Percentiles rank a stretch among this genome's conserved stretches.
Evolutionary conservation across 257 asterid species (phyloP).

Genomic region (Solanum tarijense): DNA sequence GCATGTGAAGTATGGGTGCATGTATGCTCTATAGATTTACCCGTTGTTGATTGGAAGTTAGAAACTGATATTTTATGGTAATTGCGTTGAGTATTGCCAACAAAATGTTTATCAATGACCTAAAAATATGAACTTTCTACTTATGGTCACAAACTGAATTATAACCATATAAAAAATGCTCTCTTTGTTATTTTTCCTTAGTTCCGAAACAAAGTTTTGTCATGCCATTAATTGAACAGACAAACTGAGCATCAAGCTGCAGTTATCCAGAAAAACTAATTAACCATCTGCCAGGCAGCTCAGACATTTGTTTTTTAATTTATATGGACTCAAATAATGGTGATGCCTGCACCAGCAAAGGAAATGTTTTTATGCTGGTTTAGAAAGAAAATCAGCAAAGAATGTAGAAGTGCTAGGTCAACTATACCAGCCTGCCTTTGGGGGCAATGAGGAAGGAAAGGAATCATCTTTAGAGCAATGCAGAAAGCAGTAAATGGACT

Average conservation of each 20-base stretch:
- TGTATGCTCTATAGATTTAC: neutral
- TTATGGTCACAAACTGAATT: neutral
- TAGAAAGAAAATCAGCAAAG: neutral
- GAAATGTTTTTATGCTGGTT: neutral
- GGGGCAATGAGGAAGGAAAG: neutral
- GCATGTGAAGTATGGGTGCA: neutral
- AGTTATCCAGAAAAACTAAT: neutral
- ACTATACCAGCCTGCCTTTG: neutral
- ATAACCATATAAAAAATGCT: neutral
- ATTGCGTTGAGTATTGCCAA: neutral
- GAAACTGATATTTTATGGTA: neutral
- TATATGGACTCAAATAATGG: neutral
- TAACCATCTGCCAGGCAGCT: neutral
- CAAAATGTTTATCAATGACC: neutral
- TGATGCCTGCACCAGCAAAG: neutral
- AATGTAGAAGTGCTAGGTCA: neutral
- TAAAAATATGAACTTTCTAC: neutral
- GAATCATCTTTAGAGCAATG: neutral
- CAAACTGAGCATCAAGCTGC: neutral
- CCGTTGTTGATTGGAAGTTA: neutral
- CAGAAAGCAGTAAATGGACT: neutral
- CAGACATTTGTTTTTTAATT: neutral
- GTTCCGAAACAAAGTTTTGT: neutral
- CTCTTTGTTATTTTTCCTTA: neutral
- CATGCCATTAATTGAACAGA: neutral